Percentiles rank a stretch among this genome's conserved stretches.
These are phyloP conservation scores for Picea abies DNA, from an alignment of 83 land plant species.

Conservation along the genomic window DNA sequence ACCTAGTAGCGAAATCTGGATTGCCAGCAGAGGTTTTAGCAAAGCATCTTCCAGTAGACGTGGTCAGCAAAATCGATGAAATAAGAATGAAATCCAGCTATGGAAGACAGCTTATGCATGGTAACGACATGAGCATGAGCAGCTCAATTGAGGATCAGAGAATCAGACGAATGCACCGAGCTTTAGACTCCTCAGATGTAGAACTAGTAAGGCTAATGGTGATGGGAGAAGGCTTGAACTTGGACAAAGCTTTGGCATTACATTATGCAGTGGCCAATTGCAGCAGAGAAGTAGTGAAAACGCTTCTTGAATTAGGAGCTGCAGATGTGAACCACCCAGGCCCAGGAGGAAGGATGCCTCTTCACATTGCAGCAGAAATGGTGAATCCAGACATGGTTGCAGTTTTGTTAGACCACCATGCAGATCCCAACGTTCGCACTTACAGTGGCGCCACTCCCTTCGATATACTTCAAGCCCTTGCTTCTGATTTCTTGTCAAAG, in stretches of 20 bases:
- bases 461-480: conserved; percentile 66
- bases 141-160: conserved; percentile 74
- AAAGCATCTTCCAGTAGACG: conserved; percentile 84
- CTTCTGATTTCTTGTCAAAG: conserved; percentile 65
- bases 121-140: conserved; percentile 15
- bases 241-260: conserved; percentile 84
- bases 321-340: conserved; percentile 89
- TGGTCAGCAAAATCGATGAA: conserved; percentile 77
- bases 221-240: conserved; percentile 94
- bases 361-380: conserved; percentile 87
- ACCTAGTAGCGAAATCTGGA: conserved; percentile 88
- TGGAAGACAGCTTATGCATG: conserved; percentile 7
- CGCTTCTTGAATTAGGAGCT: conserved; percentile 89
- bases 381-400: conserved; percentile 94
- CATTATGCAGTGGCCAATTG: conserved; percentile 90
- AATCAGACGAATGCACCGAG: conserved; percentile 83
- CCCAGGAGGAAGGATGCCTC: conserved; percentile 75
- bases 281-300: conserved; percentile 91
- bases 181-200: conserved; percentile 93
- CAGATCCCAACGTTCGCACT: conserved; percentile 80
- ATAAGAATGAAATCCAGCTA: conserved; percentile 48
- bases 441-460: conserved; percentile 76
- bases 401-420: conserved; percentile 93
- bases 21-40: conserved; percentile 78
- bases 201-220: conserved; percentile 98